phyloP scores from a whole-genome alignment of 2,329 filamentous ascomycete genomes.

The Cordyceps fumosorosea region DNA sequence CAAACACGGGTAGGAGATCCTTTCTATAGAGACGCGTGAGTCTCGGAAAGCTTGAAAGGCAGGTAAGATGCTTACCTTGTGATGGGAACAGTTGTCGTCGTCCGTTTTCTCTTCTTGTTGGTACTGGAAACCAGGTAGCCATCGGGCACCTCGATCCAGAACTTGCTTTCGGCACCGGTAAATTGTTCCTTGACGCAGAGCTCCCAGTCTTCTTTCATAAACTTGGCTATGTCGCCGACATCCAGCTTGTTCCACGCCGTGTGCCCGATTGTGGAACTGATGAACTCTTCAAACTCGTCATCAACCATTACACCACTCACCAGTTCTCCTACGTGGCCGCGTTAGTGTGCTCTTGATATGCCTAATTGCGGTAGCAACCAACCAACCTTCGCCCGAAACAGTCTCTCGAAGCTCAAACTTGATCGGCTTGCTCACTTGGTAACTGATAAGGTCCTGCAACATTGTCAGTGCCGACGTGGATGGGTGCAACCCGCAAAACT shows the following conservation, averaged over 20 bases:
- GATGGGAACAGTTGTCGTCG: neutral
- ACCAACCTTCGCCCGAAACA: slow-evolving; percentile 30
- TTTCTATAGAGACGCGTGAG: slow-evolving; percentile 7
- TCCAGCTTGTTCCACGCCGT: slow-evolving; percentile 5
- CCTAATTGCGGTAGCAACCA: too few relatives aligned
- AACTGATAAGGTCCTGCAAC: slow-evolving; percentile 35
- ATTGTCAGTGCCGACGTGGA: neutral
- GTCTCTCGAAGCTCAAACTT: slow-evolving; percentile 30
- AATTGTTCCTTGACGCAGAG: slow-evolving; percentile 21
- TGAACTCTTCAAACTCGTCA: slow-evolving; percentile 25
- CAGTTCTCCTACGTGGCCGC: slow-evolving; percentile 24
- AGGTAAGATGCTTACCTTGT: neutral
- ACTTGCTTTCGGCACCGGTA: slow-evolving; percentile 13
- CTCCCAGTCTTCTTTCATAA: slow-evolving; percentile 22
- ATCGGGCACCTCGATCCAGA: slow-evolving; percentile 18
- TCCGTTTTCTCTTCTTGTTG: neutral
- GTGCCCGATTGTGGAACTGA: slow-evolving; percentile 19
- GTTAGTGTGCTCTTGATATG: neutral
- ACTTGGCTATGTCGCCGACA: neutral
- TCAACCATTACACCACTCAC: slow-evolving; percentile 37
- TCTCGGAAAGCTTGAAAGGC: too few relatives aligned
- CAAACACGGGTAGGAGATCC: slow-evolving; percentile 22
- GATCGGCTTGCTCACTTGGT: slow-evolving; percentile 18
- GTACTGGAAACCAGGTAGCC: neutral
- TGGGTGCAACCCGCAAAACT: neutral